A percentile compares a stretch with the other conserved stretches of the same genome.
phyloP scores from a whole-genome alignment of 768 basidiomycete genomes.

The Termitomyces sp. region DNA sequence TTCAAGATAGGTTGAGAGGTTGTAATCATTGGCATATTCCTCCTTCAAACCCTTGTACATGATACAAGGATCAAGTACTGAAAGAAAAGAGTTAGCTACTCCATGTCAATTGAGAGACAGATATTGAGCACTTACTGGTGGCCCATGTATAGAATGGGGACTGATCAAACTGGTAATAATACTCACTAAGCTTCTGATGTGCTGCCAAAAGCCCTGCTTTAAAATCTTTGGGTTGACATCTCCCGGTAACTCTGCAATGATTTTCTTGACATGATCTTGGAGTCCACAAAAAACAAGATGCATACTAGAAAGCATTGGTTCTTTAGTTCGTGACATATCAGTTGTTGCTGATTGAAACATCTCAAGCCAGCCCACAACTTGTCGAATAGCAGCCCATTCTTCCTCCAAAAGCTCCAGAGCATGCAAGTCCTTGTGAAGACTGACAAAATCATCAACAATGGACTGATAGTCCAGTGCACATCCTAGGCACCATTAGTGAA shows the following conservation, averaged over 20 bases:
- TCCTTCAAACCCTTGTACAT: constrained; percentile 17
- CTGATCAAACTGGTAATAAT: constrained; percentile 28
- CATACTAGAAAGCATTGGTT: constrained; percentile 29
- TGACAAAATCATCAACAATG: constrained; percentile 20
- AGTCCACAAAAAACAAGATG: constrained; percentile 34
- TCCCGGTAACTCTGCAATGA: constrained; percentile 22
- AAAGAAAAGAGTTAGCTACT: constrained; percentile 13
- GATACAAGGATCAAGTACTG: constrained; percentile 35
- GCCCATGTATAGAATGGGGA: constrained; percentile 34
- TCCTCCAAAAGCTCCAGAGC: constrained; percentile 12
- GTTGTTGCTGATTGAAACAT: constrained; percentile 25
- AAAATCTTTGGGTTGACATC: constrained; percentile 11
- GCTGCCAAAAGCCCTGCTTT: constrained; percentile 25
- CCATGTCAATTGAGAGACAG: no score
- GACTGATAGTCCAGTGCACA: constrained; percentile 17
- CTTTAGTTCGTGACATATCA: constrained; percentile 33
- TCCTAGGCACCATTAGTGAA: constrained; percentile 7
- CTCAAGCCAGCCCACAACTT: no score
- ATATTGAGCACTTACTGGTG: no score
- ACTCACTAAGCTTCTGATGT: constrained; percentile 32
- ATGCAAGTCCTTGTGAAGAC: constrained; percentile 15
- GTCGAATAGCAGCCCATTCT: constrained; percentile 25
- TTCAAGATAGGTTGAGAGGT: no score
- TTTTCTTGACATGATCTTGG: constrained; percentile 25
- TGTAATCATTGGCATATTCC: no score